Percentiles rank a stretch among this genome's conserved stretches.
phyloP scores from a whole-genome alignment of 2,329 filamentous ascomycete genomes.

The Trichoderma arundinaceum region DNA sequence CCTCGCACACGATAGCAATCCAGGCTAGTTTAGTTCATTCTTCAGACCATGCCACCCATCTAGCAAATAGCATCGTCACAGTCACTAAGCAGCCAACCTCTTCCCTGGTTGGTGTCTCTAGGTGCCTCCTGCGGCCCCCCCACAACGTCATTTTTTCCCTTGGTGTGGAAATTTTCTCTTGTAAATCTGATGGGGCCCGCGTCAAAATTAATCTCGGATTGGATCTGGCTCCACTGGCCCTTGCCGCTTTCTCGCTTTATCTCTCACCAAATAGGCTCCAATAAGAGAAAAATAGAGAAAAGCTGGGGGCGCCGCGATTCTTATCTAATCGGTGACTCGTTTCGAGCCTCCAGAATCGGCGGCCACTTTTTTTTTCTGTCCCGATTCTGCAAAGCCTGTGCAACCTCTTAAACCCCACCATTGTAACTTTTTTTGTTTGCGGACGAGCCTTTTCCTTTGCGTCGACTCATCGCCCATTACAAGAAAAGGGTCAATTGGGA shows the following conservation, averaged over 20 bases:
- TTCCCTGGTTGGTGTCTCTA: not conserved
- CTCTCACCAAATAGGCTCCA: conserved; percentile 8
- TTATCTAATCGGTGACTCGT: conserved; percentile 33
- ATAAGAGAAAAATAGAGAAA: not conserved
- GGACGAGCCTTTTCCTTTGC: conserved; percentile 32
- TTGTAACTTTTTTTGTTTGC: conserved; percentile 15
- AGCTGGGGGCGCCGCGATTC: not conserved
- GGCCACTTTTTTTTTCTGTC: conserved; percentile 8
- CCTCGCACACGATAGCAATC: too few relatives aligned
- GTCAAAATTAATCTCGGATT: conserved; percentile 23
- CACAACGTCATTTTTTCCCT: conserved; percentile 23
- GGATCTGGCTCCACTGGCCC: conserved; percentile 20
- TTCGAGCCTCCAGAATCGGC: conserved; percentile 27
- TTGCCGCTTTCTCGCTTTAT: conserved; percentile 7
- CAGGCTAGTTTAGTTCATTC: too few relatives aligned
- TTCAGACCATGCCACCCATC: too few relatives aligned
- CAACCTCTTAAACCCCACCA: conserved; percentile 31
- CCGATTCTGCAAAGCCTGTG: conserved; percentile 7
- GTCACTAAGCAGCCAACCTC: not conserved
- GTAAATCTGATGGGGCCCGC: conserved; percentile 13
- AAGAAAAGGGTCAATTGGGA: conserved; percentile 42
- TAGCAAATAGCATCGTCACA: not conserved
- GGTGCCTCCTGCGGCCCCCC: conserved; percentile 7
- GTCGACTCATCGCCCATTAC: conserved; percentile 34
- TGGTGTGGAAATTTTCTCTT: conserved; percentile 7